Base-by-base conservation (phyloP, 2,329 filamentous ascomycete species). In the Gaeumannomyces sp. region DNA sequence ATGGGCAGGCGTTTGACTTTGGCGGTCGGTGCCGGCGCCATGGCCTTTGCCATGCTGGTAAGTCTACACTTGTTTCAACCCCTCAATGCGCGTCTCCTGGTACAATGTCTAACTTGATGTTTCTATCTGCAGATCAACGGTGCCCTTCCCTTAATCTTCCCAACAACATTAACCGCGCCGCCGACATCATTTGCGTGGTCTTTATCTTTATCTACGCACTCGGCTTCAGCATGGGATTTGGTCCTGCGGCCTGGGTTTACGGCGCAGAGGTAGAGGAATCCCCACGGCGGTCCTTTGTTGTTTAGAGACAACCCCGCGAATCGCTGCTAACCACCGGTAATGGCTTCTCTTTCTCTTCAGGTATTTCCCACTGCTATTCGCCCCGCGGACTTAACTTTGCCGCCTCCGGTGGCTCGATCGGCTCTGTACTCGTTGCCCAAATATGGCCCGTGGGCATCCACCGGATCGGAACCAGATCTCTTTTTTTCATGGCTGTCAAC, bases 201-300 rank as follows among this genome's bases (percentile, higher is more conserved):
- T 85, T 85, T 69, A 81, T 86, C 57, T 86, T 86, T 70, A 73
- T 86, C 59, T 87, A 85, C 70, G 81, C 83, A 10, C 77, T 86
- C 62, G 84, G 84, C 0, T 86, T 84, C 70, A 84, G 81, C 62
- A 76, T 86, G 67, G 82, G 84, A 0, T 84, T 86, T 59, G 84
- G 84, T 0, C 82, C 84, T 0, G 80, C 82, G 0, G 78, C 83
- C 0, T 87, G 84, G 84, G 82, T 86, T 0, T 86, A 86, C 66
- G 81, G 82, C n/a, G 79, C 83, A 0, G 84, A 87, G 75, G 81
- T 83, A 67, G 4, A 45, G 16, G 13, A 5, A 45, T 62, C 4
- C 3, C 35, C 16, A 29, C 25, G n/a, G 10, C n/a, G 28, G 19
- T 6, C 57, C 61, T 3, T 8, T 38, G 35, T n/a, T 31, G 6